Conservation (phyloP, 352 stramenopile genomes). For the Globisporangium takayamanum region DNA sequence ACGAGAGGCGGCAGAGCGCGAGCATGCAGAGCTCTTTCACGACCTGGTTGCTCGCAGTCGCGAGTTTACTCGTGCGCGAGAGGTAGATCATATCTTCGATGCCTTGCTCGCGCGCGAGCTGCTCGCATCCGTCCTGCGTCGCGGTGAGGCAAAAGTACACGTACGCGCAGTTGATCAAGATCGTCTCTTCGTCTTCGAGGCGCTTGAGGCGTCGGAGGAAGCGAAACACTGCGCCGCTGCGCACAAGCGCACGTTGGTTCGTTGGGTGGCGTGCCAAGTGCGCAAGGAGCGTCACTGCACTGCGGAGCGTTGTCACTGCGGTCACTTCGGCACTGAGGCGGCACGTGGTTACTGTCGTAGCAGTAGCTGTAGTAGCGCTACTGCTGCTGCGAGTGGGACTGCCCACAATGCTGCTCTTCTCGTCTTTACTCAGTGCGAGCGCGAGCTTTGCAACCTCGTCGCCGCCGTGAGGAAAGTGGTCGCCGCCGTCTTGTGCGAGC, state of each 20-base stretch:
- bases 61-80: conserved; percentile 30
- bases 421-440: conserved; percentile 29
- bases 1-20: conserved; percentile 59
- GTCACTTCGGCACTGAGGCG: neutral
- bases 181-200: conserved; percentile 32
- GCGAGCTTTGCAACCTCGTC: conserved; percentile 47
- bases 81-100: conserved; percentile 72
- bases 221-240: conserved; percentile 46
- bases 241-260: conserved; percentile 50
- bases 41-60: conserved; percentile 25
- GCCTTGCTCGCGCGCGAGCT: conserved; percentile 60
- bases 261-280: conserved; percentile 47
- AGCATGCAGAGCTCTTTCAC: conserved; percentile 73
- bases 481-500: conserved; percentile 24
- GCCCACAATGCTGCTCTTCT: conserved; percentile 4
- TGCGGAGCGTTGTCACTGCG: conserved; percentile 17
- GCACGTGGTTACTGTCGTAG: neutral
- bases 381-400: neutral
- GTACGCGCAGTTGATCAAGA: conserved; percentile 63
- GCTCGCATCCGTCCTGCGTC: conserved; percentile 62
- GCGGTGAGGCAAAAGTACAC: conserved; percentile 61
- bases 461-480: conserved; percentile 55
- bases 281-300: conserved; percentile 52
- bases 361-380: neutral
- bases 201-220: conserved; percentile 49